Percentiles rank a stretch among this genome's conserved stretches.
Conservation (phyloP, 2,329 filamentous ascomycete genomes). For the Talaromyces piceae region DNA sequence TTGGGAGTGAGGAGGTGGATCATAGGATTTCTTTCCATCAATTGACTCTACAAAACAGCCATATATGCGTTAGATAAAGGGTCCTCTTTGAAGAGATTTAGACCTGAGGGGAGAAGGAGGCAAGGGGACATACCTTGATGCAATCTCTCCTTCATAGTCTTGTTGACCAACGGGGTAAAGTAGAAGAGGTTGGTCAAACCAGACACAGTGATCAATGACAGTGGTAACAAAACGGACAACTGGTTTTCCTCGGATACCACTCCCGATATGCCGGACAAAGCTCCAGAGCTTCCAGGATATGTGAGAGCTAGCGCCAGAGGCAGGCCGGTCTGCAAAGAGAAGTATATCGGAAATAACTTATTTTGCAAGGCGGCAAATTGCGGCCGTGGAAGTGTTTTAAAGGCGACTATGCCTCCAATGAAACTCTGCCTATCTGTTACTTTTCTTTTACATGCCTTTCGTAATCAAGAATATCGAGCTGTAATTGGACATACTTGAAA, state of each 20-base stretch:
- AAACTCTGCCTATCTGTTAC: too few relatives aligned
- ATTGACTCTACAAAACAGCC: conserved; percentile 60
- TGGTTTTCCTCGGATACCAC: conserved; percentile 55
- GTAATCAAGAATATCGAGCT: neutral
- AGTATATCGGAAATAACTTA: conserved; percentile 74
- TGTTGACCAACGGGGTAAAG: conserved; percentile 67
- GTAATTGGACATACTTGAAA: conserved; percentile 58
- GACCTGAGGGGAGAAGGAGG: too few relatives aligned
- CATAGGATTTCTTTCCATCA: conserved; percentile 82
- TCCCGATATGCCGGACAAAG: conserved; percentile 44
- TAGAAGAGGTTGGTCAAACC: conserved; percentile 63
- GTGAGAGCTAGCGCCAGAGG: conserved; percentile 70
- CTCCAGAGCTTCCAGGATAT: conserved; percentile 55
- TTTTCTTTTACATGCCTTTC: neutral
- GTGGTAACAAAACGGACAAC: conserved; percentile 58
- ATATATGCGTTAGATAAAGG: neutral
- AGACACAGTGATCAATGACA: conserved; percentile 62
- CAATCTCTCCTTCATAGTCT: conserved; percentile 66
- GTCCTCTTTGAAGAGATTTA: neutral
- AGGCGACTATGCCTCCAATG: conserved; percentile 64
- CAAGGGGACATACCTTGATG: conserved; percentile 58
- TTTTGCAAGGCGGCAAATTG: conserved; percentile 76
- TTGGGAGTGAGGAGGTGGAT: conserved; percentile 68
- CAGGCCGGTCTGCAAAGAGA: conserved; percentile 69
- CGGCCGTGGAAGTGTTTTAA: conserved; percentile 65